Evolutionary conservation across 257 asterid genomes (phyloP).

Genomic region (Capsicum pubescens): DNA sequence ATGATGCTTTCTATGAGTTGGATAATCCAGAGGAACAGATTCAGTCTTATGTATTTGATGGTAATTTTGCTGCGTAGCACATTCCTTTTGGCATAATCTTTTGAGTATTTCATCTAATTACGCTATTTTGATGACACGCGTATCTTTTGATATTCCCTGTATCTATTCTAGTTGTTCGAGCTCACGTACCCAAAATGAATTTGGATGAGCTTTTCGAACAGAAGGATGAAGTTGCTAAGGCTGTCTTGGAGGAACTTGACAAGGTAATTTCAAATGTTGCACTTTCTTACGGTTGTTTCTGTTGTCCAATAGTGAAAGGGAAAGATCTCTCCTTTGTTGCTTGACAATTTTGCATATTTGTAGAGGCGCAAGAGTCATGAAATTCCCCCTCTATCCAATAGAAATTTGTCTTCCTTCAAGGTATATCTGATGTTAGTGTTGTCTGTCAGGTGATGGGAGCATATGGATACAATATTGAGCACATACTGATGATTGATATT

Average conservation of each 20-base stretch:
- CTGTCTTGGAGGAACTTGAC: slow-evolving; percentile 91
- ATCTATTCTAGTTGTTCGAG: slow-evolving; percentile 72
- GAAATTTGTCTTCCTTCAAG: neutral
- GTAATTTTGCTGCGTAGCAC: slow-evolving; percentile 41
- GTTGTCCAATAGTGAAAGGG: neutral
- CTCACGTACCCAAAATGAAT: slow-evolving; percentile 88
- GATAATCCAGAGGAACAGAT: slow-evolving; percentile 94
- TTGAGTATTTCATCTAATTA: neutral
- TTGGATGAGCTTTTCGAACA: slow-evolving; percentile 95
- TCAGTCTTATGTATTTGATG: slow-evolving; percentile 92
- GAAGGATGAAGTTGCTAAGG: slow-evolving; percentile 91
- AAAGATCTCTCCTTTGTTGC: neutral
- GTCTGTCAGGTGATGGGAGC: slow-evolving; percentile 89
- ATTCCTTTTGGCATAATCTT: slow-evolving; percentile 24
- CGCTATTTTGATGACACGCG: neutral
- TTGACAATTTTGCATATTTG: neutral
- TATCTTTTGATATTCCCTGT: slow-evolving; percentile 28
- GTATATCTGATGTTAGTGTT: neutral
- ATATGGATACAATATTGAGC: slow-evolving; percentile 93
- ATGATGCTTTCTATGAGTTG: slow-evolving; percentile 95
- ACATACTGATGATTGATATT: slow-evolving; percentile 95
- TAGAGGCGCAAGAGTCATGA: neutral
- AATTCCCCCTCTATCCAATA: neutral
- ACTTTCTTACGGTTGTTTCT: neutral
- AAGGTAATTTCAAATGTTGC: slow-evolving; percentile 52